Evolutionary conservation across 441 rosid genomes (phyloP).

Genomic region (Croton laevigatus): DNA sequence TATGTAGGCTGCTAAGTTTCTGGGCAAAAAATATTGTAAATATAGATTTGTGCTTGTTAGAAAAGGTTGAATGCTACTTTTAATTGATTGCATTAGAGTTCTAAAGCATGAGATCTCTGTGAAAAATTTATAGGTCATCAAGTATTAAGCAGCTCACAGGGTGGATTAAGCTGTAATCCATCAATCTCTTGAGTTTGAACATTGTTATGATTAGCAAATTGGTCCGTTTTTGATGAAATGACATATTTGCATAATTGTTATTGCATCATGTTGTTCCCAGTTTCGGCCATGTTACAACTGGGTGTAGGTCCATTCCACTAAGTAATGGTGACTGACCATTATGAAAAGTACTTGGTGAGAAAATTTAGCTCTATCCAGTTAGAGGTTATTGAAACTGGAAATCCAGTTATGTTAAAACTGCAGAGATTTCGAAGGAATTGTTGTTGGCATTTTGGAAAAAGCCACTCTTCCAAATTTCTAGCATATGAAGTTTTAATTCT

Average conservation of each 20-base stretch:
- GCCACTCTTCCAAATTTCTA: neutral
- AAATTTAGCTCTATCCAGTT: neutral
- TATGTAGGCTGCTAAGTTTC: too few relatives aligned
- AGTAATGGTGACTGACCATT: too few relatives aligned
- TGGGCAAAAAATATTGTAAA: too few relatives aligned
- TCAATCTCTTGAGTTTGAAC: neutral
- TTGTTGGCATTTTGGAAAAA: neutral
- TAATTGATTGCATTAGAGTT: too few relatives aligned
- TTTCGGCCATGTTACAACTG: neutral
- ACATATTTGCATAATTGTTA: neutral
- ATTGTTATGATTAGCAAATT: neutral
- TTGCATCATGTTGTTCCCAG: neutral
- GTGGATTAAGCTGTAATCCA: too few relatives aligned
- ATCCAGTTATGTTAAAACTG: neutral
- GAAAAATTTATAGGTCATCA: conserved; percentile 8
- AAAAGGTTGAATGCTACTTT: too few relatives aligned
- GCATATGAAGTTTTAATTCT: neutral
- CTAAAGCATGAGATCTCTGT: too few relatives aligned
- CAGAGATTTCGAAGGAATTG: neutral
- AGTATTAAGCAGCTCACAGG: conserved; percentile 34
- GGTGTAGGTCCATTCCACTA: too few relatives aligned
- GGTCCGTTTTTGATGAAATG: neutral
- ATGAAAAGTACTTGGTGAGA: neutral
- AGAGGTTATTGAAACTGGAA: too few relatives aligned
- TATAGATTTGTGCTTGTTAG: too few relatives aligned